phyloP scores from a whole-genome alignment of 139 green algal species.

The Chlamydomonas urium region DNA sequence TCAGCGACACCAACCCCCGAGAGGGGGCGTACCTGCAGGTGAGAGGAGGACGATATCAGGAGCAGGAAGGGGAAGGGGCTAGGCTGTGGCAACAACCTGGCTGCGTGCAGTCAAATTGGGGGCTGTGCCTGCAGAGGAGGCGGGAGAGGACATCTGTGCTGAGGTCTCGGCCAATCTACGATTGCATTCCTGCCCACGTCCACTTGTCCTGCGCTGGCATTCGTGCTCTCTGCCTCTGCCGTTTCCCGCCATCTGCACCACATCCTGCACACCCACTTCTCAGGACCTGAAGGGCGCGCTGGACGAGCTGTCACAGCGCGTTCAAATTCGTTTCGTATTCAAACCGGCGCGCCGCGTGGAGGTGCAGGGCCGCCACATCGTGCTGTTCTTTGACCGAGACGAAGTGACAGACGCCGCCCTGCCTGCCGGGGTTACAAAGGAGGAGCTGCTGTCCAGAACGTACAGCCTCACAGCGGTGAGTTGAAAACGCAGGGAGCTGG shows the following conservation, averaged over 20 bases:
- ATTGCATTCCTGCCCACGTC: too few relatives aligned
- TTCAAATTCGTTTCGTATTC: slow-evolving; percentile 6
- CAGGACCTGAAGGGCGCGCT: slow-evolving; percentile 26
- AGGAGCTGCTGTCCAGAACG: slow-evolving; percentile 4
- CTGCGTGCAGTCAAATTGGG: too few relatives aligned
- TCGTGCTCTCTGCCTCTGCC: too few relatives aligned
- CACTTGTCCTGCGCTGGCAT: too few relatives aligned
- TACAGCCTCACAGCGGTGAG: slow-evolving; percentile 24
- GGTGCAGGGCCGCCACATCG: slow-evolving; percentile 14
- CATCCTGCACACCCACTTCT: too few relatives aligned
- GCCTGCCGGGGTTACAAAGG: neutral
- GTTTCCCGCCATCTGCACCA: too few relatives aligned
- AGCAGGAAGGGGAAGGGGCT: too few relatives aligned
- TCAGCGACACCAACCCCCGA: slow-evolving; percentile 30
- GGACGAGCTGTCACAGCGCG: slow-evolving; percentile 22
- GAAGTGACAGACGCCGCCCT: slow-evolving; percentile 7
- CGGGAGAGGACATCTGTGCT: too few relatives aligned
- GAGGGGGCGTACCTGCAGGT: slow-evolving; percentile 37
- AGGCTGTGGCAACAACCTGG: too few relatives aligned
- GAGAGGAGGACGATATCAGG: neutral
- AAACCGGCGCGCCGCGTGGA: neutral
- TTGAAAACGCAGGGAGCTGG: neutral
- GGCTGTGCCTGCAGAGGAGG: too few relatives aligned
- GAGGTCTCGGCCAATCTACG: too few relatives aligned
- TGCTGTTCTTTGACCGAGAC: neutral